Evolutionary conservation across 352 stramenopile species (phyloP).

Genomic region (Globisporangium camurandrum): DNA sequence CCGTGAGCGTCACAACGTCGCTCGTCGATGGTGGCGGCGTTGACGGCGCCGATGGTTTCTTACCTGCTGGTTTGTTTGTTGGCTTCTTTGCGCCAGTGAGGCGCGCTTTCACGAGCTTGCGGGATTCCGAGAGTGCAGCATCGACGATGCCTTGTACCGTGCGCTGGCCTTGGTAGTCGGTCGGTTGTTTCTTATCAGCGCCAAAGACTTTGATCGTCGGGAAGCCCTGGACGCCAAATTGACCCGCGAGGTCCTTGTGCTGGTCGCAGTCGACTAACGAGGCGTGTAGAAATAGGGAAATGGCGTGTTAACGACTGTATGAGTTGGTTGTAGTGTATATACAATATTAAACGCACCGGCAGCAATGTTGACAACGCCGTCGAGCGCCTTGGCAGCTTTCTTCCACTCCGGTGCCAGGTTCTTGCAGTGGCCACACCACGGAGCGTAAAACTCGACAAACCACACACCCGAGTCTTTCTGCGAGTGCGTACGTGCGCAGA

Average conservation of each 20-base stretch:
- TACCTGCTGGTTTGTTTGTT: slow-evolving; percentile 11
- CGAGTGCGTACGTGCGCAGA: not conserved
- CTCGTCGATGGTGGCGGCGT: slow-evolving; percentile 33
- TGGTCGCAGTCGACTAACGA: slow-evolving; percentile 66
- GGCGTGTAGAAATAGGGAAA: not conserved
- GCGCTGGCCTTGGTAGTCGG: slow-evolving; percentile 72
- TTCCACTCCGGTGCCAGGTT: slow-evolving; percentile 89
- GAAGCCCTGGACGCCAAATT: slow-evolving; percentile 89
- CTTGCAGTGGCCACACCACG: slow-evolving; percentile 95
- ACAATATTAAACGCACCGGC: slow-evolving; percentile 25
- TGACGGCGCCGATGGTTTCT: slow-evolving; percentile 18
- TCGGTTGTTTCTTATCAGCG: slow-evolving; percentile 69
- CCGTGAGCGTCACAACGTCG: slow-evolving; percentile 85
- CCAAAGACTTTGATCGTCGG: slow-evolving; percentile 93
- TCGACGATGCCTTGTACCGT: slow-evolving; percentile 82
- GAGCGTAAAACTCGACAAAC: slow-evolving; percentile 94
- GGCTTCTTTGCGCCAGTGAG: slow-evolving; percentile 53
- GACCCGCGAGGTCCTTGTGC: slow-evolving; percentile 72
- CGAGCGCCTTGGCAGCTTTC: slow-evolving; percentile 83
- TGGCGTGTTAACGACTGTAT: not conserved
- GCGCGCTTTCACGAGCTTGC: slow-evolving; percentile 74
- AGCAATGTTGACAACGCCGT: slow-evolving; percentile 87
- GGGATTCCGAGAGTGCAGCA: slow-evolving; percentile 59
- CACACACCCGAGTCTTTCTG: slow-evolving; percentile 76
- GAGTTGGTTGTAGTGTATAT: not conserved